Evolutionary conservation across 2,329 filamentous ascomycete species (phyloP).

Genomic region (Cytospora schulzeri): DNA sequence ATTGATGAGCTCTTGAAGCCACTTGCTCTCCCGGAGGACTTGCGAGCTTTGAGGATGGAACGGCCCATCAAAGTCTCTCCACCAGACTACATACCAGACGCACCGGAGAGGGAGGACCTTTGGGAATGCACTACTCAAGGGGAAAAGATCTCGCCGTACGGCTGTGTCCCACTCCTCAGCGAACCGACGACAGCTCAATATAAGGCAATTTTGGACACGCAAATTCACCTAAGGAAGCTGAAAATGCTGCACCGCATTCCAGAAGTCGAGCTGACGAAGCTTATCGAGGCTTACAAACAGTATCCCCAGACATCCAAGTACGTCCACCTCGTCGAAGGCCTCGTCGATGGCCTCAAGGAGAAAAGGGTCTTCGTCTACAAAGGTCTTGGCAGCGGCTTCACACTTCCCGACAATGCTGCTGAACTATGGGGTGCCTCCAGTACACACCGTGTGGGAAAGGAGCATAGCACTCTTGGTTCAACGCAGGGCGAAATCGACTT

Average conservation of each 20-base stretch:
- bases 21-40: constrained; percentile 26
- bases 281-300: constrained; percentile 31
- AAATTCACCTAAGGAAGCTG: constrained; percentile 37
- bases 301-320: constrained; percentile 30
- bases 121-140: constrained; percentile 38
- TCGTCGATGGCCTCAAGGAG: constrained; percentile 35
- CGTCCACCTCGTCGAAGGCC: constrained; percentile 32
- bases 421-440: constrained; percentile 41
- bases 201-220: constrained; percentile 36
- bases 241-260: constrained; percentile 38
- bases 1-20: constrained; percentile 31
- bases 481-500: constrained; percentile 34
- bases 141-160: constrained; percentile 32
- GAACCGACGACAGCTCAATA: constrained; percentile 36
- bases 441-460: constrained; percentile 15
- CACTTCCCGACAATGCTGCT: constrained; percentile 34
- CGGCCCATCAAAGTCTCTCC: constrained; percentile 26
- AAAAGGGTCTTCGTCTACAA: constrained; percentile 36
- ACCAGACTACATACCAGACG: constrained; percentile 32
- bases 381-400: constrained; percentile 42
- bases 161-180: constrained; percentile 37
- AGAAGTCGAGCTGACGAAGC: constrained; percentile 33
- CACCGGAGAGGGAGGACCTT: constrained; percentile 35
- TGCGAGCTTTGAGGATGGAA: constrained; percentile 29
- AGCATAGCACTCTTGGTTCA: constrained; percentile 22